Base-by-base conservation (phyloP, 352 stramenopile genomes). In the Globisporangium nunn region DNA sequence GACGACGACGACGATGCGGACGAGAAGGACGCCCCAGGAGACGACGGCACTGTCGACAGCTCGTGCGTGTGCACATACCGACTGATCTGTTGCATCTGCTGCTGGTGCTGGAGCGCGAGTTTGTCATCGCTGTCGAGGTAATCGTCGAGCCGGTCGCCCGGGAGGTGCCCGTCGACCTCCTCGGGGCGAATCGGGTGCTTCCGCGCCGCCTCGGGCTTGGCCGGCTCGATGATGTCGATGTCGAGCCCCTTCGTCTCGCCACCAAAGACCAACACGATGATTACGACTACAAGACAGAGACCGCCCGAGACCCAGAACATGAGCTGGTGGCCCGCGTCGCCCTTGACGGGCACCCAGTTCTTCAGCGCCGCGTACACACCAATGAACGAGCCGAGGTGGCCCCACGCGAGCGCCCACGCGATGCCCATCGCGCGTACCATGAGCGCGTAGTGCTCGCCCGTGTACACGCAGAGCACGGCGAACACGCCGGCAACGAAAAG, bases 401-500 rank as follows among this genome's bases (percentile, higher is more conserved):
- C 67, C 40, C 67, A 71, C 8, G 61, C 71, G 23, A 64, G 54
- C 12, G 74, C 52, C 44, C 66, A 74, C 11, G 66, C 71, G 31
- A 79, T 68, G 17, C 71, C 74, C 30, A 81, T 50, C 8, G 71
- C 67, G 46, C 74, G 67, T 29, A 76, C 73, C 39, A 79, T 64
- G 14, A 79, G 64, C 15, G 69, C 67, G 31, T 79, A 83, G 49
- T 77, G 69, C 51, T 83, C 73, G 17, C 68, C 69, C 1, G 73
- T 80, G 50, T 73, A 78, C 6, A 64, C 53, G 30, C 67, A 70
- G 30, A 81, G 55, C 17, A 62, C 58, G 0, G 66, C 64, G 29
- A 78, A 51, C 1, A 61, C 63, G 6, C 73, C 71, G 6, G 67
- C 59, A 30, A 62, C 59, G 18, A 59, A 64, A 11, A 75, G 47